Percentiles rank a stretch among this genome's conserved stretches.
These are phyloP conservation scores for Pleodorina starrii DNA, from an alignment of 139 green algal species.

Conservation along the genomic window DNA sequence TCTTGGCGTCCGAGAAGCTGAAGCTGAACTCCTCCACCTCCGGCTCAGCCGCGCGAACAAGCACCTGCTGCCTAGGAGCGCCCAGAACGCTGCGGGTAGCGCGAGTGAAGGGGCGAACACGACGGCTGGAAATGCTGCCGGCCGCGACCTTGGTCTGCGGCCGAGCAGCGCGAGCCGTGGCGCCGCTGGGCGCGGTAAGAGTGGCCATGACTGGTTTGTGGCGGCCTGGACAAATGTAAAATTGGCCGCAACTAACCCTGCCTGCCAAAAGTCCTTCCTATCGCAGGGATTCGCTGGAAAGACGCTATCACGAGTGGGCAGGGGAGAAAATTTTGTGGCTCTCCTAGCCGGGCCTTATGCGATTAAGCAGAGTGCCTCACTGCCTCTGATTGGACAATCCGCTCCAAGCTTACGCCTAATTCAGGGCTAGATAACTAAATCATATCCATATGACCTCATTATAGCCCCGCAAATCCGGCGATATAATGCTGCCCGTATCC, in stretches of 20 bases:
- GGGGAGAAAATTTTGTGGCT: neutral
- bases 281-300: neutral
- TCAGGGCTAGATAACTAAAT: too few species aligned
- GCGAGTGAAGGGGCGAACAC: constrained; percentile 37
- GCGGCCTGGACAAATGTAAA: constrained; percentile 12
- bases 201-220: constrained; percentile 27
- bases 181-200: neutral
- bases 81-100: constrained; percentile 26
- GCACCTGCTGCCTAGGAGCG: constrained; percentile 24
- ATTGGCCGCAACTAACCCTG: constrained; percentile 32
- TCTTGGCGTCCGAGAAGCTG: constrained; percentile 59
- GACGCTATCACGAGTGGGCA: neutral
- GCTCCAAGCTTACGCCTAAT: neutral
- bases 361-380: neutral
- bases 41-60: constrained; percentile 34
- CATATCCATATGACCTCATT: neutral
- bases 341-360: neutral
- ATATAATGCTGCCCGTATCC: neutral
- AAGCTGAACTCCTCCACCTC: constrained; percentile 58
- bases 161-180: constrained; percentile 10
- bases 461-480: neutral
- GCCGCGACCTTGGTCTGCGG: constrained; percentile 37
- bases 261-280: neutral
- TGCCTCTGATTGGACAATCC: too few species aligned
- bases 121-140: constrained; percentile 37